Percentiles rank a stretch among this genome's conserved stretches.
Conservation (phyloP, 2,329 filamentous ascomycete genomes). For the Monilinia vaccinii-corymbosi region DNA sequence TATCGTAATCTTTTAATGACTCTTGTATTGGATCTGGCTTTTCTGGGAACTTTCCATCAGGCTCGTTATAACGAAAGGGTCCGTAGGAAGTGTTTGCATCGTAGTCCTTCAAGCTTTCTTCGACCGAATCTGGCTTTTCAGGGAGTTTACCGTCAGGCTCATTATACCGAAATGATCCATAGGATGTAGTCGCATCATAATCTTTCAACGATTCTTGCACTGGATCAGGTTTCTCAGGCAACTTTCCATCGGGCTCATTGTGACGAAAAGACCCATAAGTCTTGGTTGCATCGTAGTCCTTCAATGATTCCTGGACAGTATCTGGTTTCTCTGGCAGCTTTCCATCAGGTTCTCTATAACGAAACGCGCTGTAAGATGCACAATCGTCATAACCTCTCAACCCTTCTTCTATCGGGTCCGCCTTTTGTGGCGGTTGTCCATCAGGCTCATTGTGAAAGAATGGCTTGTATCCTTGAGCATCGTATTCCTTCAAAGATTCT, state of each 20-base stretch:
- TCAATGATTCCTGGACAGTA: constrained; percentile 31
- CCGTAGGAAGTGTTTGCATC: constrained; percentile 25
- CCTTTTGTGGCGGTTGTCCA: constrained; percentile 17
- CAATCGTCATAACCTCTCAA: constrained; percentile 20
- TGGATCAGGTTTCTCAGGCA: constrained; percentile 22
- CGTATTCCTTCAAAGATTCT: constrained; percentile 33
- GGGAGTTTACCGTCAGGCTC: constrained; percentile 32
- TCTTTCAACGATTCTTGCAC: constrained; percentile 30
- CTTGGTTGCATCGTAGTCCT: constrained; percentile 11
- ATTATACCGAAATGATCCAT: constrained; percentile 23
- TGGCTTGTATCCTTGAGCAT: constrained; percentile 24
- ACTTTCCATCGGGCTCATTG: constrained; percentile 23
- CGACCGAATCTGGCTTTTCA: constrained; percentile 22
- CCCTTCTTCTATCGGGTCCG: constrained; percentile 29
- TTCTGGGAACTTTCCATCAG: constrained; percentile 18
- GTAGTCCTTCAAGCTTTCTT: constrained; percentile 32
- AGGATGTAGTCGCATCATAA: constrained; percentile 8
- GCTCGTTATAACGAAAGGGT: constrained; percentile 21
- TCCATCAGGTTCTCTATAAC: constrained; percentile 23
- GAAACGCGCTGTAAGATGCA: constrained; percentile 19
- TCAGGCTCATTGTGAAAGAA: constrained; percentile 22
- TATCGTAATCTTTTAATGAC: background rate
- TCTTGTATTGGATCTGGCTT: constrained; percentile 21
- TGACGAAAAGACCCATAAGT: constrained; percentile 15
- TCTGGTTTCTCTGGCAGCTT: constrained; percentile 20